A percentile compares a stretch with the other conserved stretches of the same genome.
Evolutionary conservation across 345 rosid genomes (phyloP).

Genomic region (Lepidium sativum): DNA sequence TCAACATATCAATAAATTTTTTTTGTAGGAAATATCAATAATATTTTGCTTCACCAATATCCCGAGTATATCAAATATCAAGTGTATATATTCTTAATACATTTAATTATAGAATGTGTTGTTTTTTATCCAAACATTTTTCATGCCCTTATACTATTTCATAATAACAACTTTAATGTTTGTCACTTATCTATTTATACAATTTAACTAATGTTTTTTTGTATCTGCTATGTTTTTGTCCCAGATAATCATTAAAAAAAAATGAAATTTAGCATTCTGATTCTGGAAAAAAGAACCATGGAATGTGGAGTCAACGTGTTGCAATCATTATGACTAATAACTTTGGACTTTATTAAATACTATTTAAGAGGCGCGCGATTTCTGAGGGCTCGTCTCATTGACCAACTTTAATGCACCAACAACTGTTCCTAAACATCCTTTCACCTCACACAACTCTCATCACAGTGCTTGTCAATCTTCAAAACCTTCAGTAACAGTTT

Average conservation of each 20-base stretch:
- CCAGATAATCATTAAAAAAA: not conserved
- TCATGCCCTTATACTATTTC: no score
- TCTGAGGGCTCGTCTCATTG: conserved; percentile 15
- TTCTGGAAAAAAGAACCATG: not conserved
- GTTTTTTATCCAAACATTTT: no score
- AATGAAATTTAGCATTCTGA: not conserved
- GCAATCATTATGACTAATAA: conserved; percentile 18
- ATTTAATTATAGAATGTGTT: no score
- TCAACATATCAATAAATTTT: no score
- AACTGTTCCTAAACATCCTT: not conserved
- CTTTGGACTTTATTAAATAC: not conserved
- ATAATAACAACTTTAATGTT: no score
- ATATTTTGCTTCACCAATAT: no score
- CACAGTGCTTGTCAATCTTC: not conserved
- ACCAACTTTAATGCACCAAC: conserved; percentile 23
- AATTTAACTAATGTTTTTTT: no score
- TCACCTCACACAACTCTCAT: not conserved
- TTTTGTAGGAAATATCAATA: no score
- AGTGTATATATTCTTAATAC: no score
- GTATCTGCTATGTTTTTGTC: no score
- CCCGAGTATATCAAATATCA: no score
- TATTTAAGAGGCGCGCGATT: not conserved
- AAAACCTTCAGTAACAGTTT: not conserved
- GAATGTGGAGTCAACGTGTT: conserved; percentile 19
- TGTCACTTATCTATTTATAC: no score